Base-by-base conservation (phyloP, 768 basidiomycete species). In the Naematelia encephala region DNA sequence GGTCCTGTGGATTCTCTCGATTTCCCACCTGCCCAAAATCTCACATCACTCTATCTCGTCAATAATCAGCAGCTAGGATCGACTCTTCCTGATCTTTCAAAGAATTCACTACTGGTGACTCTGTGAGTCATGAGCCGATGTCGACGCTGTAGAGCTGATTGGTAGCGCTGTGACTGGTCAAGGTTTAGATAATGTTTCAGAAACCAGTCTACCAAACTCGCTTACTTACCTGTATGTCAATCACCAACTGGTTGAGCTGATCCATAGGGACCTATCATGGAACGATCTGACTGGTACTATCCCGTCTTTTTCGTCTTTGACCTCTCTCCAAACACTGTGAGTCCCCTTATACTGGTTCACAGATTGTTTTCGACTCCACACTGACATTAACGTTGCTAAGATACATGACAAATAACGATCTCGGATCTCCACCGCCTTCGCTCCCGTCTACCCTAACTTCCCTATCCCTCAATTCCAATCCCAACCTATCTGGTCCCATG, bases 151-250 rank as follows among this genome's bases (percentile, higher is more conserved):
- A 42, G 44, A 51, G 51, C 60, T 61, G 59, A 57, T 43, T 25
- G n/a, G 21, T 53, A 76, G 74, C 2, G 71, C 67, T 48, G 71
- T 74, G 4, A 77, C 74, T 4, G 75, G 74, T 1, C 77, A 78
- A 54, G 59, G 65, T 1, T 45, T 77, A 16, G 52, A 54, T 16
- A 69, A 64, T 34, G 59, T 64, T 16, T 66, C 63, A n/a, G 53
- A 63, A 12, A 59, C 49, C 5, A 57, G 51, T 4, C 47, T 76
- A 29, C 74, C 77, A 4, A 52, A 42, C 19, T 62, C 57, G 3
- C 44, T 78, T 43, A 75, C 69, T 11, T 78, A 76, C 47, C 62
- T 78, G 76, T 77, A 48, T 59, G 69, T 57, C 14, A 43, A 12
- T 30, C n/a, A n/a, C n/a, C n/a, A n/a, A n/a, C 47, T 27, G 26